Base-by-base conservation (phyloP, 495 filamentous ascomycete genomes). In the Xylaria scruposa region DNA sequence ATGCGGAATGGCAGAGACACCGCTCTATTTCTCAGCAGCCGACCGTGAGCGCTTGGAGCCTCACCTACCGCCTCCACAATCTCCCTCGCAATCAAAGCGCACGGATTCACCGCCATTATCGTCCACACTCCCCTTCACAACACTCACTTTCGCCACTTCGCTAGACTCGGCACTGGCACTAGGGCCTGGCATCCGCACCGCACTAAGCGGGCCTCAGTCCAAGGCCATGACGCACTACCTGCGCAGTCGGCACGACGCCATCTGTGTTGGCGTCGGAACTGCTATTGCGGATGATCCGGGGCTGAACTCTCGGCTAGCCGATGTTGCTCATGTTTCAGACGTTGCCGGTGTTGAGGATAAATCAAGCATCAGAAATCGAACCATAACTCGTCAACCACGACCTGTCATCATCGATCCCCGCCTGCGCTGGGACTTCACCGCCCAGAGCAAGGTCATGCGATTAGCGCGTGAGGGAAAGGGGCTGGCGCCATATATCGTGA, bases 161-260 rank as follows among this genome's bases (percentile, higher is more conserved):
- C 90, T 98, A 78, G 95, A 98, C 79, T 91, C 91, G 12, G 87
- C 88, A 54, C 84, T 98, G 66, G 88, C 93, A 12, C 85, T 95
- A 17, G 83, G 88, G 0, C 92, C 93, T 0, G 93, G 94, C 19
- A 85, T 88, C 71, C 92, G 90, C 73, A 97, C 94, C 2, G 81
- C 86, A 0, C 88, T 97, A 6, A 97, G 95, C 8, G 94, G 94
- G 33, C 88, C 90, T 1, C 85, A 90, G 73, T 90, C 93, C 17
- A 97, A 97, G 79, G 86, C 91, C 64, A 94, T 98, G 91, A 97
- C 95, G 0, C 95, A 98, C 79, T 94, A 91, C 79, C 86, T 98
- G 21, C 92, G 95, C 68, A 89, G 89, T 7, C 87, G 86, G 15
- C 94, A 98, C 80, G 90, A 93, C 72, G 94, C 93, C 17, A 97